Base-by-base conservation (phyloP, 805 yeast species). In the Starmerella kuoi region DNA sequence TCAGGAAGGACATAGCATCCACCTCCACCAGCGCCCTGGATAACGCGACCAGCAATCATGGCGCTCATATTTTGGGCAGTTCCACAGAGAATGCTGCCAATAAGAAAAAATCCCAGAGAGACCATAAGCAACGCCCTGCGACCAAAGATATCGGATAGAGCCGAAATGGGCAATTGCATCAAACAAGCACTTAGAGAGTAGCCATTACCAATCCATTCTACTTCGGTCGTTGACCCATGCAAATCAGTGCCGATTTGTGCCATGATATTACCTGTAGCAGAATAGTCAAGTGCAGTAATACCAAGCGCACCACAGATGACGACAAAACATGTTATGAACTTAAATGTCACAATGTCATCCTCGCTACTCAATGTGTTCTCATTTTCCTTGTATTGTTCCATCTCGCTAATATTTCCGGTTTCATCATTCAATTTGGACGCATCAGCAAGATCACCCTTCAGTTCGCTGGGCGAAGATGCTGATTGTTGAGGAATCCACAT, bases 1-100 rank as follows among this genome's bases (percentile, higher is more conserved):
- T 71, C 66, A 4, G 69, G 71, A 58, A 76, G 61, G 1, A 77
- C 64, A 51, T 73, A 76, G 37, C 78, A 68, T 21, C 81, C 81
- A 28, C 82, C 79, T 8, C 77, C 85, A 14, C 87, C 88, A 26
- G 75, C 55, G 39, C 91, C 91, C 40, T 76, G 74, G 18, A 80
- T 61, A 6, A 74, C 76, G 53, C 88, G 66, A 1, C 85, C 87
- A 3, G 76, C 84, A 45, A 80, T 76, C 36, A 81, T 58, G 67
- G 72, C 70, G 41, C 68, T 62, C 75, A 80, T 76, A 26, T 65
- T 63, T 8, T 55, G 63, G 0, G 83, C 62, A 1, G 76, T 57
- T 1, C 74, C 84, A 37, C 72, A 62, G 5, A 78, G 59, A 41
- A 77, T 61, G 0, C 83, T 76, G 1, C 87, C 87, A 3, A 69